Conservation (phyloP, 441 rosid species). For the Codiaeum variegatum region DNA sequence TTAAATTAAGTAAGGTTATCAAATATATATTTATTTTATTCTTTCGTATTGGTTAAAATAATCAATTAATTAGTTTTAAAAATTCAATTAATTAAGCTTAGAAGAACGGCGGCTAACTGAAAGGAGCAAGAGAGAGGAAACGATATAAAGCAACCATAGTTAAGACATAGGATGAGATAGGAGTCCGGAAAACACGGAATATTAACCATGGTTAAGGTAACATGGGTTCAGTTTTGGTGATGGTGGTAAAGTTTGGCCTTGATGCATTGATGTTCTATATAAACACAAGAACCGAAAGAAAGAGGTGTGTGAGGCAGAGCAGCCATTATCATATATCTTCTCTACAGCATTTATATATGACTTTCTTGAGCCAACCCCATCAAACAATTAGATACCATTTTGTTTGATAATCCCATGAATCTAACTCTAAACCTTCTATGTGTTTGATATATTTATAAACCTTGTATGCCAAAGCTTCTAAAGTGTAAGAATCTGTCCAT, state of each 20-base stretch:
- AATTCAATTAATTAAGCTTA: background rate
- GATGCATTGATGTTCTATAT: constrained; percentile 11
- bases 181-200: constrained; percentile 33
- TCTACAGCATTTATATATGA: background rate
- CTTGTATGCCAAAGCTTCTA: background rate
- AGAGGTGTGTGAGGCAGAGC: background rate
- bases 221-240: constrained; percentile 22
- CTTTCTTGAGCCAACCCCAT: background rate
- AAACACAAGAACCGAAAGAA: background rate
- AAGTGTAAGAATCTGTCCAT: constrained; percentile 33
- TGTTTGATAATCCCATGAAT: background rate
- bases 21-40: no score
- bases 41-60: no score
- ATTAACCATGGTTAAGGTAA: constrained; percentile 44
- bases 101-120: background rate
- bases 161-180: constrained; percentile 25
- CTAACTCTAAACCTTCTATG: constrained; percentile 6
- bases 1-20: no score
- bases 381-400: background rate
- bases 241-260: constrained; percentile 4
- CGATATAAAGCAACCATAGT: constrained; percentile 74
- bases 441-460: background rate
- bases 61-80: no score
- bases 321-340: constrained; percentile 9
- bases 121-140: constrained; percentile 17